Base-by-base conservation (phyloP, 352 stramenopile genomes). In the Phytophthora pinifolia region DNA sequence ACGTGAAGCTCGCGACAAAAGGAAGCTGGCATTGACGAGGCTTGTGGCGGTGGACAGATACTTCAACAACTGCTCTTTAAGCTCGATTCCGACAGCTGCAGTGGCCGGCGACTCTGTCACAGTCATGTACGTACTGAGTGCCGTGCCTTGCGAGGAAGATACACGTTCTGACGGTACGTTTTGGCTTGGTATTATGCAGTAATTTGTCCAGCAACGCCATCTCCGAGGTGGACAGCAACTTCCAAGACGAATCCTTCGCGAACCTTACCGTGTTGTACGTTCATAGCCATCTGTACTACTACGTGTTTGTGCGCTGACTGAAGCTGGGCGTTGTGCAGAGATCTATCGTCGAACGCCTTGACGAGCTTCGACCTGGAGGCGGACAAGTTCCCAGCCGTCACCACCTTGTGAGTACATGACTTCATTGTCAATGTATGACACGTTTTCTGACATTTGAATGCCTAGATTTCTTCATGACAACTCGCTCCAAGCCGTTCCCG, bases 21-120 rank as follows among this genome's bases (percentile, higher is more conserved):
- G 32, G 54, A 33, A 52, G 25, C 12, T 29, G 17, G n/a, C 27
- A 41, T 31, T 50, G 43, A 64, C 38, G n/a, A 35, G n/a, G 13
- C 35, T 54, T 36, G 37, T 29, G 45, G 25, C 41, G 52, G 22
- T 54, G 3, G 36, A 59, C 44, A 89, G 79, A 48, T 65, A 66
- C 30, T 74, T 90, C 57, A 83, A 79, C 66, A 85, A 88, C 57
- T 90, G 80, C 67, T 79, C 70, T 15, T 66, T 90, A 27, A 70
- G 63, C 60, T 57, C 67, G n/a, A 82, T 90, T 41, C 80, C 80
- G 3, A 76, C 65, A 0, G 56, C 74, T 54, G 72, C 81, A 15
- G 31, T 86, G 2, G 64, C 66, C 22, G 78, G 80, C 13, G 61
- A 78, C 45, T 70, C 69, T 3, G 69, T 78, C 39, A 67, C 57